A percentile compares a stretch with the other conserved stretches of the same genome.
Conservation (phyloP, 139 green algal genomes). For the Chlorella sorokiniana region DNA sequence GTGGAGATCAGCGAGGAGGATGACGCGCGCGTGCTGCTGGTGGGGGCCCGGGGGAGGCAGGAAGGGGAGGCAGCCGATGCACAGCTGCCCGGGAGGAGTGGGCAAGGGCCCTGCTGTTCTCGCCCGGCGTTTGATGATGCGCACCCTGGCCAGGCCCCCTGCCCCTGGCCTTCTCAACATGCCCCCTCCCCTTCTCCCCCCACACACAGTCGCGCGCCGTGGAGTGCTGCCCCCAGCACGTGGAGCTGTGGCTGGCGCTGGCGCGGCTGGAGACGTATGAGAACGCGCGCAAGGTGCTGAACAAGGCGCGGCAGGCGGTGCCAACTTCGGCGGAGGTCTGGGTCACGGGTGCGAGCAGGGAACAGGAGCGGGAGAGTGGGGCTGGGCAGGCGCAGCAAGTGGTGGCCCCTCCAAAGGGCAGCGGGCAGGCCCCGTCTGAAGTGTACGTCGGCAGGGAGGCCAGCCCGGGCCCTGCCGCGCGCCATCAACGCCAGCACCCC, state of each 20-base stretch:
- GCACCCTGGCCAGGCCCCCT: no score
- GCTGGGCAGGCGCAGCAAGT: no score
- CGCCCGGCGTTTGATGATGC: no score
- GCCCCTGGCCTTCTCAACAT: no score
- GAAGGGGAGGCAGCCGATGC: neutral
- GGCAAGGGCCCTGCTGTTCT: no score
- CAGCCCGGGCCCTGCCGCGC: no score
- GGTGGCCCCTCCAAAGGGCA: no score
- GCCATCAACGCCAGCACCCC: no score
- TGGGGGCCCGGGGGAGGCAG: neutral
- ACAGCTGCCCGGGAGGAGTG: no score
- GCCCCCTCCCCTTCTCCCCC: neutral
- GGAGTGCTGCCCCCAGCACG: slow-evolving; percentile 96
- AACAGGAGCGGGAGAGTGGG: neutral
- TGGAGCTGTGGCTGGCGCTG: slow-evolving; percentile 97
- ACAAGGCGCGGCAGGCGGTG: slow-evolving; percentile 91
- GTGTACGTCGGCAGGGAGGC: no score
- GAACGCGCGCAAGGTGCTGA: slow-evolving; percentile 94
- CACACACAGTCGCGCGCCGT: slow-evolving; percentile 84
- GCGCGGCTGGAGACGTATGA: slow-evolving; percentile 93
- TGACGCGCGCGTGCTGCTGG: slow-evolving; percentile 77
- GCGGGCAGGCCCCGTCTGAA: no score
- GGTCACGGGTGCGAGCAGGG: slow-evolving; percentile 12
- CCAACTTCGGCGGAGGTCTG: slow-evolving; percentile 73
- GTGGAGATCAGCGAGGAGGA: slow-evolving; percentile 94